Evolutionary conservation across 257 asterid genomes (phyloP), one percentile per base, ranked within the genome.

Genomic region (Osmanthus fragrans): DNA sequence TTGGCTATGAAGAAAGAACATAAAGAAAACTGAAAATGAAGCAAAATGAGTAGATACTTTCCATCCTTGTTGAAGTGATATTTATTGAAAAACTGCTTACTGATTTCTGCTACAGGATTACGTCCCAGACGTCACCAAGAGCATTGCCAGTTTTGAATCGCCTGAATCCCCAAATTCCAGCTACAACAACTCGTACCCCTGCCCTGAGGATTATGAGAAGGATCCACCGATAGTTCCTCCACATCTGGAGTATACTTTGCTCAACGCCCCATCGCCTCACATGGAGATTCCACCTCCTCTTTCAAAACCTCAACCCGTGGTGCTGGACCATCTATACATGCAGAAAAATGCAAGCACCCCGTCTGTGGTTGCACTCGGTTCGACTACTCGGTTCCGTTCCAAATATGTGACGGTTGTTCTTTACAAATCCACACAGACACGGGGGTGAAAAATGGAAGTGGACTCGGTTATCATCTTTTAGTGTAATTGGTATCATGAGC

Each of bases 351-450:
- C 90, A 72, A 90, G 81, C 87, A 90, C 88, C 70, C 97, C 97
- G 2, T 87, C 96, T 0, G 96, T 96, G 49, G 97, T 96, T 8
- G 98, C 97, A 40, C 99, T 96, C 16, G 97, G 99, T 39, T 93
- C 98, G 1, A 92, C 99, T 66, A 85, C 89, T 66, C 91, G 99
- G 25, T 93, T 92, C 90, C 89, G 86, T 67, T 89, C 96, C 81
- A 96, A 96, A 85, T 96, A 94, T 73, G 99, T 94, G 56, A 96
- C 99, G 0, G 97, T 96, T 45, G 99, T 96, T 71, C 97, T 94
- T 30, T 94, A 96, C 93, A 96, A 93, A 91, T 88, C 97, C 85
- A 93, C 91, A 88, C 93, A 96, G 25, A 42, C 49, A 42, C 49
- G 0, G 10, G 64, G 98, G 92, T 96, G 83, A 91, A 60, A 60